Conservation (phyloP, 164 flowering plant species). For the Umbilicus rupestris region DNA sequence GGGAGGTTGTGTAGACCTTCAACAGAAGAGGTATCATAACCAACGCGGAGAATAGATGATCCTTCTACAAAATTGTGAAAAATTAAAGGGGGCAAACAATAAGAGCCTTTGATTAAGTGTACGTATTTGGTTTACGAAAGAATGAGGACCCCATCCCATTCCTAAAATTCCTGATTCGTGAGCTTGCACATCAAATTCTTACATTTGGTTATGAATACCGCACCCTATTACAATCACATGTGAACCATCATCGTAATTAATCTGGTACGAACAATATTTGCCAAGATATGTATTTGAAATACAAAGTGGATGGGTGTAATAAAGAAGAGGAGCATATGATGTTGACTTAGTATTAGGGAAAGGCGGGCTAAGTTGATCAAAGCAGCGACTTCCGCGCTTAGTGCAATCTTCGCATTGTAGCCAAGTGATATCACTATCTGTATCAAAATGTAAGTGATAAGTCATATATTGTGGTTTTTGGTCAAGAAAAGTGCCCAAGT, state of each 20-base stretch:
- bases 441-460: not conserved
- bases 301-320: not conserved
- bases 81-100: not conserved
- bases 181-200: accelerated
- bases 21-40: not conserved
- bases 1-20: not conserved
- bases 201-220: not conserved
- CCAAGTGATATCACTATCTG: not conserved
- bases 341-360: not conserved
- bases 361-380: not conserved
- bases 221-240: not conserved
- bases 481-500: not conserved
- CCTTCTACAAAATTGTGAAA: not conserved
- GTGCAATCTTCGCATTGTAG: not conserved
- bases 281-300: not conserved
- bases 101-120: not conserved
- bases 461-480: not conserved
- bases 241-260: not conserved
- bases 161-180: conserved; percentile 1
- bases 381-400: not conserved
- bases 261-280: not conserved
- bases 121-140: not conserved
- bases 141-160: conserved; percentile 7
- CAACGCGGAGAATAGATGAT: not conserved
- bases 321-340: not conserved